A percentile compares a stretch with the other conserved stretches of the same genome.
phyloP scores from a whole-genome alignment of 2,329 filamentous ascomycete genomes.

The Tolypocladium guangdongense region DNA sequence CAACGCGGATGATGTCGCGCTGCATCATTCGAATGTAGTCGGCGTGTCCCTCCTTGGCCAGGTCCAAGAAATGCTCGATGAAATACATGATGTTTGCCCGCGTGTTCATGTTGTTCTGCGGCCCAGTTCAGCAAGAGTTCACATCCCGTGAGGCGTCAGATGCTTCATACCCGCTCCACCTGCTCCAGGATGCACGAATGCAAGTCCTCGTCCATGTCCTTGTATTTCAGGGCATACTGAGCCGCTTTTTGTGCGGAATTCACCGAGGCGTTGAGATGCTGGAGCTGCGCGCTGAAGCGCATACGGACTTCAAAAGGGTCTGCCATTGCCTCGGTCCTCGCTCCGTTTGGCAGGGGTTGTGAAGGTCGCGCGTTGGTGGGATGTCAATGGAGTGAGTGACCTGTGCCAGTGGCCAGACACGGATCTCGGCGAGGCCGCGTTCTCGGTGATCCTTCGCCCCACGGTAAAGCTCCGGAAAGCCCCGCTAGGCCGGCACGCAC shows the following conservation, averaged over 20 bases:
- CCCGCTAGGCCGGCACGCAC: not conserved
- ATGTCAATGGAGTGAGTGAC: not conserved
- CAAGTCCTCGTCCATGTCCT: slow-evolving; percentile 91
- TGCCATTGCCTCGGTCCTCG: slow-evolving; percentile 28
- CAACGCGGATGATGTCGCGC: slow-evolving; percentile 79
- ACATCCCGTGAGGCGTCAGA: no score
- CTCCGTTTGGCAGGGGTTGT: not conserved
- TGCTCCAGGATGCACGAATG: slow-evolving; percentile 97
- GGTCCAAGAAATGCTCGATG: slow-evolving; percentile 86
- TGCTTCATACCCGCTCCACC: slow-evolving; percentile 56
- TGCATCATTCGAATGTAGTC: slow-evolving; percentile 93
- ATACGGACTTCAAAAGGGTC: slow-evolving; percentile 98
- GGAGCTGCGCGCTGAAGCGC: slow-evolving; percentile 84
- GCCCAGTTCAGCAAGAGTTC: not conserved
- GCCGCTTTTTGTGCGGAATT: slow-evolving; percentile 86
- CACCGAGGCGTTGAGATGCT: slow-evolving; percentile 83
- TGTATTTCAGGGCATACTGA: slow-evolving; percentile 87
- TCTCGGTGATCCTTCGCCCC: slow-evolving; percentile 4
- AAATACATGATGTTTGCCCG: slow-evolving; percentile 99
- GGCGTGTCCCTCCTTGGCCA: slow-evolving; percentile 63
- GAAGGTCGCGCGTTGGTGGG: not conserved
- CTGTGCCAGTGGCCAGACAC: not conserved
- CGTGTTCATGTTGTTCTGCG: slow-evolving; percentile 85
- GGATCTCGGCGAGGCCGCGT: slow-evolving; percentile 2
- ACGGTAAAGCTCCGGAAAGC: slow-evolving; percentile 4